A percentile compares a stretch with the other conserved stretches of the same genome.
phyloP scores from a whole-genome alignment of 1,284 basidiomycete species.

The Sporisorium iseilematis-ciliati region DNA sequence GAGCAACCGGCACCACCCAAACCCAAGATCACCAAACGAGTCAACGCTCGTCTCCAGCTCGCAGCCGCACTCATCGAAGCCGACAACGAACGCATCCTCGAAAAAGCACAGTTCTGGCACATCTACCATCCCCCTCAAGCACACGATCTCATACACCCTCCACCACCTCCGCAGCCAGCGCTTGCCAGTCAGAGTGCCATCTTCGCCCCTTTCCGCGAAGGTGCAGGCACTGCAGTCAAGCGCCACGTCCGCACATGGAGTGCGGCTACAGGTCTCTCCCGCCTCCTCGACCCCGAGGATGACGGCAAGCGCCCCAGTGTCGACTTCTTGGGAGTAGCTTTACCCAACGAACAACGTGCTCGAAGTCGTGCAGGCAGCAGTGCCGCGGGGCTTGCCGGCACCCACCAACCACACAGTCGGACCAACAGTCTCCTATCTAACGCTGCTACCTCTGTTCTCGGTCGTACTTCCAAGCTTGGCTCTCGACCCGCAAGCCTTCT shows the following conservation, averaged over 20 bases:
- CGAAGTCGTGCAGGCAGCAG: conserved; percentile 50
- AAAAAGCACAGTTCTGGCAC: conserved; percentile 50
- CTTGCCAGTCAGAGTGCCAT: conserved; percentile 62
- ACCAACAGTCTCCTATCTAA: conserved; percentile 43
- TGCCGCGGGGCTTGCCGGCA: conserved; percentile 17
- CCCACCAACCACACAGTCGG: conserved; percentile 24
- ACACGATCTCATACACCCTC: conserved; percentile 28
- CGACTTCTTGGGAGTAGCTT: conserved; percentile 60
- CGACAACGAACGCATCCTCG: conserved; percentile 64
- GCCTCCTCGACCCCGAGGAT: conserved; percentile 32
- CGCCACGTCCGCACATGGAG: conserved; percentile 53
- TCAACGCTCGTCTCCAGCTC: conserved; percentile 62
- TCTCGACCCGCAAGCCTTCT: conserved; percentile 35
- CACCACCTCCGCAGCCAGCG: conserved; percentile 55
- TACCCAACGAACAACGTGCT: conserved; percentile 53
- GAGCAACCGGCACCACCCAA: conserved; percentile 16
- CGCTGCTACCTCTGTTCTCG: conserved; percentile 30
- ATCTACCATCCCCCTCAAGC: conserved; percentile 40
- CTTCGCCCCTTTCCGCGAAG: conserved; percentile 59
- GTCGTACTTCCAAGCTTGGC: conserved; percentile 33
- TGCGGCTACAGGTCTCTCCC: conserved; percentile 45
- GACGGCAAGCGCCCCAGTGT: conserved; percentile 49
- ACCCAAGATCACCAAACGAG: conserved; percentile 54
- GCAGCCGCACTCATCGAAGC: conserved; percentile 68
- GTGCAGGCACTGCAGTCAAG: conserved; percentile 25